These are phyloP conservation scores for Ogataea trehalophila DNA, from an alignment of 805 yeast species.

Conservation along the genomic window DNA sequence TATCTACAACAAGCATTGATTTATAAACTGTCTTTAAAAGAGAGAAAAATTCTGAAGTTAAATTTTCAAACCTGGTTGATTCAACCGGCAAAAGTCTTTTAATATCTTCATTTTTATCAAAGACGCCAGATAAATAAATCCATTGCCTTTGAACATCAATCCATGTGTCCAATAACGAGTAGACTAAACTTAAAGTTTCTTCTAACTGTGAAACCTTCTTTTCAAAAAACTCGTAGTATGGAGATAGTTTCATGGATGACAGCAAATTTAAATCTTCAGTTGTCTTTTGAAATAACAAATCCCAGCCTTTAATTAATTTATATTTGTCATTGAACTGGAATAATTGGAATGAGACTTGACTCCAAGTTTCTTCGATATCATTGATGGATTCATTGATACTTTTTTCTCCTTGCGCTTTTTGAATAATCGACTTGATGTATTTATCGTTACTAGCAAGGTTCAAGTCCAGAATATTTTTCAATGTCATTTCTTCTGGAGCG, in stretches of 20 bases:
- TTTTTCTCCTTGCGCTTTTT: constrained; percentile 69
- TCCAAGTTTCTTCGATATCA: constrained; percentile 55
- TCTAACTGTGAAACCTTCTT: constrained; percentile 53
- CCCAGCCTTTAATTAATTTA: constrained; percentile 66
- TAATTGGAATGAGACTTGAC: constrained; percentile 41
- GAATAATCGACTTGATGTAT: constrained; percentile 43
- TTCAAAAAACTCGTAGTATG: constrained; percentile 56
- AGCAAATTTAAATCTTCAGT: constrained; percentile 59
- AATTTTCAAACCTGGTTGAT: constrained; percentile 55
- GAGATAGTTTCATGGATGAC: constrained; percentile 66
- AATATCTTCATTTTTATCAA: constrained; percentile 56
- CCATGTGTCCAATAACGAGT: constrained; percentile 61
- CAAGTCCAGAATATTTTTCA: constrained; percentile 62
- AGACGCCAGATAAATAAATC: constrained; percentile 79
- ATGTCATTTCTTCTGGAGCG: constrained; percentile 29
- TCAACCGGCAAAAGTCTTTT: constrained; percentile 65
- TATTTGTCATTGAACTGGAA: constrained; percentile 49
- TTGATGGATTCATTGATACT: constrained; percentile 54
- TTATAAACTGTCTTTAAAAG: constrained; percentile 46
- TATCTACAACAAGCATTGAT: constrained; percentile 49
- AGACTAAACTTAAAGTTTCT: constrained; percentile 45
- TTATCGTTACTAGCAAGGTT: constrained; percentile 42
- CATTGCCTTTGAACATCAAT: constrained; percentile 84
- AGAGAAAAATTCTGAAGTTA: constrained; percentile 57
- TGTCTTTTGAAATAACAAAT: constrained; percentile 49